These are phyloP conservation scores for Cercospora sp. DNA, from an alignment of 2,329 filamentous ascomycete genomes.

Conservation along the genomic window DNA sequence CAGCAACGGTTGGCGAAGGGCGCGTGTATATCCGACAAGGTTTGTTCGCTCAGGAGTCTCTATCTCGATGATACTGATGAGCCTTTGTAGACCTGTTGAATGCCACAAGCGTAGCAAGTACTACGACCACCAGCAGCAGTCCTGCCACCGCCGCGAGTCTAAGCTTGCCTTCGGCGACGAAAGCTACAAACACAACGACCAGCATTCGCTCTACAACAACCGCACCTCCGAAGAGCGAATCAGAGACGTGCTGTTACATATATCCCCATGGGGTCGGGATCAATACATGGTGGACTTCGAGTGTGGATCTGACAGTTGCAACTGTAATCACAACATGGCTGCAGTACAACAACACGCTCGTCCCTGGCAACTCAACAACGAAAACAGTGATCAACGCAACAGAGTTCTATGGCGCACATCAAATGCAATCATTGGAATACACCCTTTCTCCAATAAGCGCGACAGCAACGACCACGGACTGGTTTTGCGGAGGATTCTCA, in stretches of 20 bases:
- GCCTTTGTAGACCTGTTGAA: not conserved
- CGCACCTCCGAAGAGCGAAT: not conserved
- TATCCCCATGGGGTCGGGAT: conserved; percentile 14
- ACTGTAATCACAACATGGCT: conserved; percentile 19
- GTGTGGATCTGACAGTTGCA: conserved; percentile 11
- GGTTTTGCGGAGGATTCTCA: not conserved
- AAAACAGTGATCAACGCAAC: conserved; percentile 11
- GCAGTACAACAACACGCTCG: conserved; percentile 16
- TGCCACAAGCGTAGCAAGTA: not conserved
- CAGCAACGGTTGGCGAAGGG: not conserved
- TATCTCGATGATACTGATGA: not conserved
- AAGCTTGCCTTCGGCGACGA: not conserved
- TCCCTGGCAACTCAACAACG: conserved; percentile 16
- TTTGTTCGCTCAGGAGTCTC: not conserved
- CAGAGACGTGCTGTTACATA: conserved; percentile 16
- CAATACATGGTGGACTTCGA: conserved; percentile 19
- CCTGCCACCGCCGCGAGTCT: not conserved
- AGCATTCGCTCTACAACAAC: not conserved
- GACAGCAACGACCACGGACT: conserved; percentile 4
- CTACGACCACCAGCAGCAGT: not conserved
- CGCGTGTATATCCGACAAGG: conserved; percentile 10
- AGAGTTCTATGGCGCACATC: conserved; percentile 5
- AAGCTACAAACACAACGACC: not conserved
- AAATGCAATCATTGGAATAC: not conserved
- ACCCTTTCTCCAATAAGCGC: not conserved